phyloP scores from a whole-genome alignment of 148 eudicot genomes.

The Spergularia bocconei region DNA sequence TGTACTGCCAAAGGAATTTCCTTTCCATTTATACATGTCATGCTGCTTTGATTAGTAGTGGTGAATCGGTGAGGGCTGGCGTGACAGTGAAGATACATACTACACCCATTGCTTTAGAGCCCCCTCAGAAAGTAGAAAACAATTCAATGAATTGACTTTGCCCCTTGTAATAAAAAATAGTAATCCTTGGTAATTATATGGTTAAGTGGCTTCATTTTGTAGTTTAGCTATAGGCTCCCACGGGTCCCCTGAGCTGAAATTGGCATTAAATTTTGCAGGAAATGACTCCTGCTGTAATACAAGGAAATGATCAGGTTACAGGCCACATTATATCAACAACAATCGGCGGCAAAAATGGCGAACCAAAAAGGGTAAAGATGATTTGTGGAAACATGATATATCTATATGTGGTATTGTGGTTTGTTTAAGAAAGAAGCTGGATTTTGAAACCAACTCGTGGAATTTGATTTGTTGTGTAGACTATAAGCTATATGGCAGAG shows the following conservation, averaged over 20 bases:
- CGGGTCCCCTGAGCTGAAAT: neutral
- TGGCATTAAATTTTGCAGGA: constrained; percentile 45
- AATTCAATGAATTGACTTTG: no score
- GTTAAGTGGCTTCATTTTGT: no score
- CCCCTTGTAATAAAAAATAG: neutral
- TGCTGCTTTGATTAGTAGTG: neutral
- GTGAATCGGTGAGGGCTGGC: neutral
- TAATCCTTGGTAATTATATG: no score
- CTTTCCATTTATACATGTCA: neutral
- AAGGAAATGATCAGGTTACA: constrained; percentile 72
- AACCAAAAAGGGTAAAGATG: constrained; percentile 65
- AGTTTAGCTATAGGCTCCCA: no score
- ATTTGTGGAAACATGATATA: neutral
- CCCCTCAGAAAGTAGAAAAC: no score
- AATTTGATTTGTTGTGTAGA: constrained; percentile 36
- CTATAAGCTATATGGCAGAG: constrained; percentile 82
- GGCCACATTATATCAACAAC: constrained; percentile 90
- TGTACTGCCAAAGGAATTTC: neutral
- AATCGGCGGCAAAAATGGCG: constrained; percentile 84
- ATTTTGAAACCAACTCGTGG: neutral
- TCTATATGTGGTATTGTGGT: neutral
- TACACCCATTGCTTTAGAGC: no score
- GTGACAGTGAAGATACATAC: no score
- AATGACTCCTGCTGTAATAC: constrained; percentile 55
- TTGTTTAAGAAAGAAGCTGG: neutral